A percentile compares a stretch with the other conserved stretches of the same genome.
Conservation (phyloP, 2,329 filamentous ascomycete species). For the Alternaria incomplexa region DNA sequence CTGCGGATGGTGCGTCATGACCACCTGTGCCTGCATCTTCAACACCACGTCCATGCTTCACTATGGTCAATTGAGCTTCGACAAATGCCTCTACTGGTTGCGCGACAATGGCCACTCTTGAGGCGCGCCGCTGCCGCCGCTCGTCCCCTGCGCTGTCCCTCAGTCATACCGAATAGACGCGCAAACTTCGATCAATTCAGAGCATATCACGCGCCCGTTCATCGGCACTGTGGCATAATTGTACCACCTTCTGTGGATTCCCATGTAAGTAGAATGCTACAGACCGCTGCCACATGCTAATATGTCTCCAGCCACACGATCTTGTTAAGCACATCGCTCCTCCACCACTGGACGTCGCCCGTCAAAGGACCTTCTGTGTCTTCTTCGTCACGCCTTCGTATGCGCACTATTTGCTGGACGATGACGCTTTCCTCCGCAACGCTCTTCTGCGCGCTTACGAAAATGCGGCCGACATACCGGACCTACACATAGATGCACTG, state of each 20-base stretch:
- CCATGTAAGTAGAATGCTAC: slow-evolving; percentile 21
- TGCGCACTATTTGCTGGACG: slow-evolving; percentile 38
- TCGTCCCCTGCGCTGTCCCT: slow-evolving; percentile 1
- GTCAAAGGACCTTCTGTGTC: slow-evolving; percentile 27
- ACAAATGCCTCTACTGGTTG: slow-evolving; percentile 40
- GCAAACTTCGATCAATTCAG: background rate
- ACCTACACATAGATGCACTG: slow-evolving; percentile 24
- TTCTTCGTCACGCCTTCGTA: slow-evolving; percentile 44
- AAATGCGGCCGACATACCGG: background rate
- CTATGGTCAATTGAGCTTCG: slow-evolving; percentile 34
- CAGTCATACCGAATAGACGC: background rate
- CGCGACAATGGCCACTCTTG: slow-evolving; percentile 36
- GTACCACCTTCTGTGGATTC: slow-evolving; percentile 32
- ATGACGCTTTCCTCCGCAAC: slow-evolving; percentile 31
- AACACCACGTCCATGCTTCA: slow-evolving; percentile 4
- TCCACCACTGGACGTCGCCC: background rate
- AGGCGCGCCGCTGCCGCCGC: slow-evolving; percentile 17
- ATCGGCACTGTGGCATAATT: slow-evolving; percentile 32
- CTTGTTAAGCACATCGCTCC: slow-evolving; percentile 32
- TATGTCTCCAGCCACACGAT: slow-evolving; percentile 22
- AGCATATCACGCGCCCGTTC: background rate
- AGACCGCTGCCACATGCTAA: slow-evolving; percentile 9
- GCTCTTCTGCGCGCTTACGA: slow-evolving; percentile 31
- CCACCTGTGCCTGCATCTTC: background rate
- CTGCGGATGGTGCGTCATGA: slow-evolving; percentile 16